A percentile compares a stretch with the other conserved stretches of the same genome.
Conservation (phyloP, 495 filamentous ascomycete genomes). For the Astrothelium subdiscretum region DNA sequence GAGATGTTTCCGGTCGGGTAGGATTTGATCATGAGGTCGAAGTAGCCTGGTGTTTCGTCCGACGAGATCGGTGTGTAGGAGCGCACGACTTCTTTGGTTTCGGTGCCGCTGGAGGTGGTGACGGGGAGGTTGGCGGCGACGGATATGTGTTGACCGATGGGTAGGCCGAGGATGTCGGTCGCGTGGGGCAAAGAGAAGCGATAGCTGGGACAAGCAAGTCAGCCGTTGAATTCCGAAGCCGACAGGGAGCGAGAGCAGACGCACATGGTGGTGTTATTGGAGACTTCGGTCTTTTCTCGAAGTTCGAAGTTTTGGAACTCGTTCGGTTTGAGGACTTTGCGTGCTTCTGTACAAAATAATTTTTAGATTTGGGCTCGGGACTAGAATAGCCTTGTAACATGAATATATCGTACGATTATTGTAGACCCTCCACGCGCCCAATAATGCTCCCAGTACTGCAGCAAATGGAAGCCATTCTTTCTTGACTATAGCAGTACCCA, state of each 20-base stretch:
- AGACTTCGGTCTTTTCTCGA: constrained; percentile 81
- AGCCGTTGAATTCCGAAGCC: constrained; percentile 4
- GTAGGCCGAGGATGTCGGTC: constrained; percentile 79
- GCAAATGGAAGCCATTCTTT: constrained; percentile 66
- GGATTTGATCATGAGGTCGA: constrained; percentile 94
- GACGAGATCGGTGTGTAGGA: constrained; percentile 95
- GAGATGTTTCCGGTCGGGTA: constrained; percentile 96
- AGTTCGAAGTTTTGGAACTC: constrained; percentile 82
- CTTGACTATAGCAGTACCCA: constrained; percentile 67
- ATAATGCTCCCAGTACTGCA: constrained; percentile 44
- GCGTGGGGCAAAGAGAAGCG: constrained; percentile 72
- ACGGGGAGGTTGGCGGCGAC: constrained; percentile 50
- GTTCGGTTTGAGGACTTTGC: constrained; percentile 76
- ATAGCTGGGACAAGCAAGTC: constrained; percentile 45
- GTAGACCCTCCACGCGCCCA: constrained; percentile 55
- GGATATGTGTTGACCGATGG: constrained; percentile 97
- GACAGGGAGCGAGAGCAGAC: constrained; percentile 9
- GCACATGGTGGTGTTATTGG: constrained; percentile 93
- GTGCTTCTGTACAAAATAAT: constrained; percentile 39
- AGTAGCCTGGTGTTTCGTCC: constrained; percentile 83
- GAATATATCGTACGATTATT: constrained; percentile 39
- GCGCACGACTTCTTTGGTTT: constrained; percentile 78
- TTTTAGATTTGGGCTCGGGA: constrained; percentile 4
- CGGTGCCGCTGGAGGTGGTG: constrained; percentile 43
- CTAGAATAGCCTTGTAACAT: not conserved